A percentile compares a stretch with the other conserved stretches of the same genome.
Evolutionary conservation across 2,329 filamentous ascomycete species (phyloP).

Genomic region (Curvularia spicifera): DNA sequence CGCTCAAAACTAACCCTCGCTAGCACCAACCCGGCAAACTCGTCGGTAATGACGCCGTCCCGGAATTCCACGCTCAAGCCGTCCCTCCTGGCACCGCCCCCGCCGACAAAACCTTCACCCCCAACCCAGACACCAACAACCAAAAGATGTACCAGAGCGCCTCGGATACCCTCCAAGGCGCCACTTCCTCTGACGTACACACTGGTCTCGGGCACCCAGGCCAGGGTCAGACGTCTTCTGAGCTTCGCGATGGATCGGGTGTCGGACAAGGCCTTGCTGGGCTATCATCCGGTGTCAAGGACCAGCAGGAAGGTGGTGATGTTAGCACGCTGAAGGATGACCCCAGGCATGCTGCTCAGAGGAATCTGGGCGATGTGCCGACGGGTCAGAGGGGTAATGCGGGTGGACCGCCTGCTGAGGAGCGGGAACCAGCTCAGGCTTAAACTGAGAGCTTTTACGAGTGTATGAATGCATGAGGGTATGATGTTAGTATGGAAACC

Average conservation of each 20-base stretch:
- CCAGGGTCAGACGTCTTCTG: conserved; percentile 56
- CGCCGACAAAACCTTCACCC: conserved; percentile 51
- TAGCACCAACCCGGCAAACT: conserved; percentile 70
- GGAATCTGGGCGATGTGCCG: conserved; percentile 48
- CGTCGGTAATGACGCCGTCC: conserved; percentile 62
- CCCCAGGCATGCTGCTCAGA: conserved; percentile 46
- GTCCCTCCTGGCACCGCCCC: conserved; percentile 70
- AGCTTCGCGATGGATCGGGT: conserved; percentile 57
- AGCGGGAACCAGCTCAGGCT: conserved; percentile 42
- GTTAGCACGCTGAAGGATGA: conserved; percentile 37
- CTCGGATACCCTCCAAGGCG: conserved; percentile 56
- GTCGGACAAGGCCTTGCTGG: conserved; percentile 56
- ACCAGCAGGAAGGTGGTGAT: conserved; percentile 18
- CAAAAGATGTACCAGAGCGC: conserved; percentile 54
- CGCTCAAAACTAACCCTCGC: not conserved
- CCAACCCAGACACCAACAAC: conserved; percentile 54
- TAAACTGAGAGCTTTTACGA: not conserved
- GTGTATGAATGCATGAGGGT: not conserved
- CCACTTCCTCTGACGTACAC: conserved; percentile 62
- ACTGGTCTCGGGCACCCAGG: conserved; percentile 60
- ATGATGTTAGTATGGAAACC: not conserved
- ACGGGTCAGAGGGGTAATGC: conserved; percentile 43
- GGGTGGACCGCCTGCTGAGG: conserved; percentile 43
- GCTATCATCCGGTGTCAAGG: conserved; percentile 37
- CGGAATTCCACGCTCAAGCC: conserved; percentile 69